phyloP scores from a whole-genome alignment of 768 basidiomycete genomes.

The Saitozyma sp. region DNA sequence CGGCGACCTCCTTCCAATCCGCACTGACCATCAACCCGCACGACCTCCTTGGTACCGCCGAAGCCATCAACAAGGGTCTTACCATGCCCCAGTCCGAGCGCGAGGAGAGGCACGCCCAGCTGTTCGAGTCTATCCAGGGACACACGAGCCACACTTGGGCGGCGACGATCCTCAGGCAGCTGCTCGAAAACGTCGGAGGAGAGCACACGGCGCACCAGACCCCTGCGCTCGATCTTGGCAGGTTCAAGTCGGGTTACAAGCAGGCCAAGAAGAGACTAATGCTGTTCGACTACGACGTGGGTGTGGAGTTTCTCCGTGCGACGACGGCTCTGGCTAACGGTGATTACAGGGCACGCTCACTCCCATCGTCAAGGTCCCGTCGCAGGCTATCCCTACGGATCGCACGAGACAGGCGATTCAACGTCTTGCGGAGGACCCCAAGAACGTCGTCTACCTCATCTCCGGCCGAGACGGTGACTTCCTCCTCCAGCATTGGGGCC shows the following conservation, averaged over 20 bases:
- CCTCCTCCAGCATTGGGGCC: slow-evolving; percentile 86
- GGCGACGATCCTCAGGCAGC: slow-evolving; percentile 79
- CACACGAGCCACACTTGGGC: slow-evolving; percentile 97
- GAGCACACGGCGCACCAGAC: slow-evolving; percentile 80
- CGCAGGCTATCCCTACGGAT: slow-evolving; percentile 77
- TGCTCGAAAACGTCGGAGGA: slow-evolving; percentile 75
- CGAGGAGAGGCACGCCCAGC: slow-evolving; percentile 65
- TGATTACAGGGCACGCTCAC: slow-evolving; percentile 79
- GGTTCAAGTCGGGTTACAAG: slow-evolving; percentile 64
- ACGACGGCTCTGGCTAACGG: slow-evolving; percentile 3
- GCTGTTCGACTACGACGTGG: slow-evolving; percentile 92
- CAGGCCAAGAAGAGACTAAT: slow-evolving; percentile 78
- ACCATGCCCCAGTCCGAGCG: slow-evolving; percentile 79
- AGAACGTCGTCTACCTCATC: slow-evolving; percentile 94
- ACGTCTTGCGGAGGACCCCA: slow-evolving; percentile 72
- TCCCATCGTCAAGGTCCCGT: slow-evolving; percentile 91
- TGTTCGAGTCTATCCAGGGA: slow-evolving; percentile 82
- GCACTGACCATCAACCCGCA: slow-evolving; percentile 93
- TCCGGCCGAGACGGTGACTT: slow-evolving; percentile 92
- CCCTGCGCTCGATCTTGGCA: slow-evolving; percentile 71
- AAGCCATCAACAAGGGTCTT: slow-evolving; percentile 85
- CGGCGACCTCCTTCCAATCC: slow-evolving; percentile 84
- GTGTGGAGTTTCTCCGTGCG: slow-evolving; percentile 47
- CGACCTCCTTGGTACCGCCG: slow-evolving; percentile 87
- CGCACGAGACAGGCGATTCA: slow-evolving; percentile 73